Percentiles rank a stretch among this genome's conserved stretches.
Conservation (phyloP, 164 flowering plant genomes). For the Kalanchoe fedtschenkoi region DNA sequence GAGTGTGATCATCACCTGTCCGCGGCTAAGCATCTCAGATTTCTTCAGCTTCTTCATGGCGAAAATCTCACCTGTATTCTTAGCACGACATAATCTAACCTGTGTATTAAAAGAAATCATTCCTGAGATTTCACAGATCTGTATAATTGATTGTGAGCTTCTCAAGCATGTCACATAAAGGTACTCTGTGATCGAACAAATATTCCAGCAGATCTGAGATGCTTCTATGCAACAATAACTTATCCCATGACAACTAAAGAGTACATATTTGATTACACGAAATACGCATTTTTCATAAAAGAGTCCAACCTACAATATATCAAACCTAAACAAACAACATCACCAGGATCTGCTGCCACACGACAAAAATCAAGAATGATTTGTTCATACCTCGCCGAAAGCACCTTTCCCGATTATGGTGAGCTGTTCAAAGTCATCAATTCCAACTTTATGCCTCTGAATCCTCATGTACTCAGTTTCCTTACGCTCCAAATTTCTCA, state of each 20-base stretch:
- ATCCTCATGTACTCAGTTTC: conserved; percentile 83
- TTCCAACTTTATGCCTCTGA: conserved; percentile 81
- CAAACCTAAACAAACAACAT: not conserved
- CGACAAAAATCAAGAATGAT: not conserved
- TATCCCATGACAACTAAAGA: not conserved
- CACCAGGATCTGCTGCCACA: not conserved
- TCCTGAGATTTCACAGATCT: not conserved
- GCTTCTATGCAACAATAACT: not conserved
- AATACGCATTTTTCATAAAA: not conserved
- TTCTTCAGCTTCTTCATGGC: conserved; percentile 91
- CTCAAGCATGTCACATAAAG: not conserved
- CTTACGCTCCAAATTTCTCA: conserved; percentile 64
- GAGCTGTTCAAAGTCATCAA: conserved; percentile 79
- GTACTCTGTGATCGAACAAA: not conserved
- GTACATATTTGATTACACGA: no score
- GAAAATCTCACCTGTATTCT: conserved; percentile 64
- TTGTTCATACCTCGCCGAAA: conserved; percentile 62
- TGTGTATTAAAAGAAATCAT: conserved; percentile 17
- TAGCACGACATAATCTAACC: conserved; percentile 82
- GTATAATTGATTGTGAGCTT: not conserved
- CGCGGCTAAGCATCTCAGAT: conserved; percentile 92
- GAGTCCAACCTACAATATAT: not conserved
- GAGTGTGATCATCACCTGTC: conserved; percentile 48
- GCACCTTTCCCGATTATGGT: conserved; percentile 82
- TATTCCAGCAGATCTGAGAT: not conserved